These are phyloP conservation scores for Akebia trifoliata DNA, from an alignment of 164 flowering plant genomes.

Conservation along the genomic window DNA sequence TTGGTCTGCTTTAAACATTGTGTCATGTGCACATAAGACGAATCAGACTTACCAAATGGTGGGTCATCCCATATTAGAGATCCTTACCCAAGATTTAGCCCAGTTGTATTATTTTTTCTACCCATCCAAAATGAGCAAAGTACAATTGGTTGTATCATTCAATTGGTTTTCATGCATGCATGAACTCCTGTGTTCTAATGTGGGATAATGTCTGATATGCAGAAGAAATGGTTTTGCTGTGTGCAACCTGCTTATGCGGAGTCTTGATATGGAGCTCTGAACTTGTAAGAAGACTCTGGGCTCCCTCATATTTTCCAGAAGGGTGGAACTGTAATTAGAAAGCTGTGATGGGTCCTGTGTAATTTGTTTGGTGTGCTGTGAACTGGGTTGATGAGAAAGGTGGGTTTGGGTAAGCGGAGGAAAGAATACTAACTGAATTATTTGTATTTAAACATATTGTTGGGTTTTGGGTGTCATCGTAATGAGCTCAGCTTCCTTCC, in stretches of 20 bases:
- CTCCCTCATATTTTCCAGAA: neutral
- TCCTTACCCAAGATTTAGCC: no score
- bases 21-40: no score
- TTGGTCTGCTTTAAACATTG: neutral
- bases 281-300: conserved; percentile 10
- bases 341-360: neutral
- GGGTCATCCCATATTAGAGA: no score
- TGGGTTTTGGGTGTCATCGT: no score
- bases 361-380: conserved; percentile 3
- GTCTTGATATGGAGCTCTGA: conserved; percentile 33
- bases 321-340: conserved; percentile 1
- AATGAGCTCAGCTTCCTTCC: no score
- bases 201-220: conserved; percentile 24
- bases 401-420: neutral
- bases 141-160: no score
- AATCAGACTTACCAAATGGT: no score
- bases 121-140: no score
- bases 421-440: no score
- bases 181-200: neutral
- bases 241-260: conserved; percentile 48
- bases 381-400: neutral
- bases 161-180: neutral
- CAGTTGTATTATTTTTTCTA: no score
- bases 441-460: no score
- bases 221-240: conserved; percentile 94